These are phyloP conservation scores for Syzygium aromaticum DNA, from an alignment of 345 rosid genomes.

Conservation along the genomic window DNA sequence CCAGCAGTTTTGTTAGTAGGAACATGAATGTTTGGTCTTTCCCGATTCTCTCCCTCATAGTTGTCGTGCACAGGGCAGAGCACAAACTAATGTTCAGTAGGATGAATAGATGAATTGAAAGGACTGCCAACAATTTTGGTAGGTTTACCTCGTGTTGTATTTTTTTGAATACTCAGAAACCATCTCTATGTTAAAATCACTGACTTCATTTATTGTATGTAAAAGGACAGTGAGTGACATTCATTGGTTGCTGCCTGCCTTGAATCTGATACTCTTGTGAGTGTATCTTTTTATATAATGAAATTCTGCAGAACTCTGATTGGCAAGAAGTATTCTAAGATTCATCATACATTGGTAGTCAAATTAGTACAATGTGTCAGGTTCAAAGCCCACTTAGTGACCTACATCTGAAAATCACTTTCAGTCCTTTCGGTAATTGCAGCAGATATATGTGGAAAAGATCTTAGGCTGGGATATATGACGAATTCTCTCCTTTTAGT, in stretches of 20 bases:
- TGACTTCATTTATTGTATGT: neutral
- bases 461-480: neutral
- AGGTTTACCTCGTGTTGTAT: neutral
- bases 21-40: neutral
- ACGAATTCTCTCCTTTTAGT: neutral
- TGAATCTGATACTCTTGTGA: neutral
- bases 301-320: neutral
- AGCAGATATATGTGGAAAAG: neutral
- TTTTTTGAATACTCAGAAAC: neutral
- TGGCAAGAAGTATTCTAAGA: neutral
- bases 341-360: neutral
- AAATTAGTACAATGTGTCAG: neutral
- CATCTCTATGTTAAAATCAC: neutral
- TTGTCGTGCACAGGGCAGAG: neutral
- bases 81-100: neutral
- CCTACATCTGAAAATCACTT: neutral
- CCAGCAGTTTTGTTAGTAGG: neutral
- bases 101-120: neutral
- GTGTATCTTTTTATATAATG: neutral
- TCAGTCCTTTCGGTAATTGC: neutral
- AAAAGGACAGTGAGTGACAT: neutral
- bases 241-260: neutral
- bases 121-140: neutral
- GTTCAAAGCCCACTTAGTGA: neutral
- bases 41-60: neutral